phyloP scores from a whole-genome alignment of 176 grass and related monocot species.

The Neostapfia colusana region DNA sequence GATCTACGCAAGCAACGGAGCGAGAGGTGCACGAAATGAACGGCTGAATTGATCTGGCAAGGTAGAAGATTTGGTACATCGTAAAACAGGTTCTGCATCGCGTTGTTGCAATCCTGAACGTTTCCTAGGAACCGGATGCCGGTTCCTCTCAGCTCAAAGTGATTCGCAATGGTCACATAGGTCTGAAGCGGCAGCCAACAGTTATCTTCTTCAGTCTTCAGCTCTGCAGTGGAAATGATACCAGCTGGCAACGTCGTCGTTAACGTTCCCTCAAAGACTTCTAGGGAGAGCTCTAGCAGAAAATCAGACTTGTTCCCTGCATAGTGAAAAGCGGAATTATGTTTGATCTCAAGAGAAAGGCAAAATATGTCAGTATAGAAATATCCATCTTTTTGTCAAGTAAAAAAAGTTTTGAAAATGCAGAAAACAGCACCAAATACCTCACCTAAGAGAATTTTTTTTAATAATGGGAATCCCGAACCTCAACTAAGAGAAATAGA shows the following conservation, averaged over 20 bases:
- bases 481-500: background rate
- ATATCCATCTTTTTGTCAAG: background rate
- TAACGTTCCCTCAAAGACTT: slow-evolving; percentile 68
- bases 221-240: slow-evolving; percentile 39
- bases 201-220: slow-evolving; percentile 48
- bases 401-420: background rate
- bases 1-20: background rate
- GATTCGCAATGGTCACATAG: slow-evolving; percentile 63
- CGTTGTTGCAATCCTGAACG: slow-evolving; percentile 60
- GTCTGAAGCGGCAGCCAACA: slow-evolving; percentile 63
- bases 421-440: background rate
- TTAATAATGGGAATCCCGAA: no score
- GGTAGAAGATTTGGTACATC: slow-evolving; percentile 44
- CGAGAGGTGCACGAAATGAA: background rate
- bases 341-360: background rate
- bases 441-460: background rate
- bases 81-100: slow-evolving; percentile 59
- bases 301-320: slow-evolving; percentile 72
- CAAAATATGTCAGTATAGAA: background rate
- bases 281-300: slow-evolving; percentile 58
- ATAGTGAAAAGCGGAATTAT: background rate
- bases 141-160: slow-evolving; percentile 54
- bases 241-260: slow-evolving; percentile 43
- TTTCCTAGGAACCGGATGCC: no score
- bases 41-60: background rate